These are phyloP conservation scores for Rhytidhysteron rufulum DNA, from an alignment of 2,329 filamentous ascomycete genomes.

Conservation along the genomic window DNA sequence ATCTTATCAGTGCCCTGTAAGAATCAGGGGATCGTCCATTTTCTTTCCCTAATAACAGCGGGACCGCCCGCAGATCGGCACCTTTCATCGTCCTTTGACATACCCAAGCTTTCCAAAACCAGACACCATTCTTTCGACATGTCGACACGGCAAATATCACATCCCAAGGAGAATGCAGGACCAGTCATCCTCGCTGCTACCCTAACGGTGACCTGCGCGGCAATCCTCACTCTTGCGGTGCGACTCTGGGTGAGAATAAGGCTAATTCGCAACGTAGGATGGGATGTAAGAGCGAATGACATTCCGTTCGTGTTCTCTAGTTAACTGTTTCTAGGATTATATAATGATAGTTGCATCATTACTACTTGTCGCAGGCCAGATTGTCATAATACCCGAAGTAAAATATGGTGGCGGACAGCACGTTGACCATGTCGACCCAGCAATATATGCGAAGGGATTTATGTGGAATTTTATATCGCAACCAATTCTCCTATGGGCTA, in stretches of 20 bases:
- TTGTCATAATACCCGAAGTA: conserved; percentile 40
- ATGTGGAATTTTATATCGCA: conserved; percentile 49
- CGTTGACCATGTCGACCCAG: conserved; percentile 37
- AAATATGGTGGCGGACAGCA: conserved; percentile 46
- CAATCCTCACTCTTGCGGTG: conserved; percentile 37
- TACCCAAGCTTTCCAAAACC: not conserved
- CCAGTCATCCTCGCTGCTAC: conserved; percentile 40
- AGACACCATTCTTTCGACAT: not conserved
- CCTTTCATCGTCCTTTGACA: not conserved
- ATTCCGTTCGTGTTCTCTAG: not conserved
- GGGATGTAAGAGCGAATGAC: conserved; percentile 38
- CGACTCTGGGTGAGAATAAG: conserved; percentile 47
- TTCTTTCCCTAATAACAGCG: not conserved
- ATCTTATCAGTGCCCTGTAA: not conserved
- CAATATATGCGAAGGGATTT: conserved; percentile 33
- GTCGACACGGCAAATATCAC: conserved; percentile 5
- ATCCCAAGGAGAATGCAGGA: conserved; percentile 36
- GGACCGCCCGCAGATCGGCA: not conserved
- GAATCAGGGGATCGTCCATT: not conserved
- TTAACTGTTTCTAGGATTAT: conserved; percentile 32
- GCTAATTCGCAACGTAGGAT: conserved; percentile 48
- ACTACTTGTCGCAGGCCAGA: conserved; percentile 37
- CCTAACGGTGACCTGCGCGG: conserved; percentile 37
- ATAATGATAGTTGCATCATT: conserved; percentile 41
- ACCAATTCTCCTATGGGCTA: conserved; percentile 44